phyloP scores from a whole-genome alignment of 164 flowering plant species.

The Tetrastigma voinierianum region DNA sequence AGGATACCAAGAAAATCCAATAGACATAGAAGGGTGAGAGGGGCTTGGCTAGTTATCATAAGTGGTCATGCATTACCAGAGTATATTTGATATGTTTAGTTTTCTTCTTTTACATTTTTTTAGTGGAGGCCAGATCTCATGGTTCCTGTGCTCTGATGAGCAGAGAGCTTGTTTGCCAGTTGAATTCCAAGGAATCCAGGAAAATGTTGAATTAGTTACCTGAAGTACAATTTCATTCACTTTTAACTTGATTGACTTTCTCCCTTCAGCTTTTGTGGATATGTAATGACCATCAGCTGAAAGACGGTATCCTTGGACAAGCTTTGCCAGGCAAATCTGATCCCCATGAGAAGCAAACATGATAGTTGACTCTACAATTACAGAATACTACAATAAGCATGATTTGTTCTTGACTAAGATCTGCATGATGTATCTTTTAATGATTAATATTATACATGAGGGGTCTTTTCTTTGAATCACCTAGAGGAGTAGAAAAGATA shows the following conservation, averaged over 20 bases:
- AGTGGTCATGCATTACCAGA: no score
- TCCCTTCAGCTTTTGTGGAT: slow-evolving; percentile 78
- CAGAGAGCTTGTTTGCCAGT: not conserved
- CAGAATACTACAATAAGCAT: slow-evolving; percentile 24
- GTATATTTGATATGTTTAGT: no score
- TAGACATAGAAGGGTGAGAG: no score
- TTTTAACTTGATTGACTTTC: slow-evolving; percentile 80
- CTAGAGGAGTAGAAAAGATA: slow-evolving; percentile 91
- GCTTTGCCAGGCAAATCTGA: slow-evolving; percentile 83
- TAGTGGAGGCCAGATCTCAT: no score
- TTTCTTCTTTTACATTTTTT: not conserved
- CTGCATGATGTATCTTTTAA: no score
- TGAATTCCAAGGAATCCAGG: not conserved
- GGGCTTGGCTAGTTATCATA: no score
- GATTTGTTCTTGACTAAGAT: not conserved
- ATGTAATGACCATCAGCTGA: slow-evolving; percentile 67
- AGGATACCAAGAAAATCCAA: no score
- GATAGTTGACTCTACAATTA: slow-evolving; percentile 78
- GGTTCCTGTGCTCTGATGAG: not conserved
- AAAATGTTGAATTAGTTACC: slow-evolving; percentile 39
- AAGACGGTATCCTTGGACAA: slow-evolving; percentile 77
- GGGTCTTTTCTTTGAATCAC: slow-evolving; percentile 28
- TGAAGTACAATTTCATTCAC: slow-evolving; percentile 80
- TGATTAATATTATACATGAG: not conserved
- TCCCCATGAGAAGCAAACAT: slow-evolving; percentile 87